phyloP scores from a whole-genome alignment of 129 eudicot genomes.

The Gnaphalium uliginosum region DNA sequence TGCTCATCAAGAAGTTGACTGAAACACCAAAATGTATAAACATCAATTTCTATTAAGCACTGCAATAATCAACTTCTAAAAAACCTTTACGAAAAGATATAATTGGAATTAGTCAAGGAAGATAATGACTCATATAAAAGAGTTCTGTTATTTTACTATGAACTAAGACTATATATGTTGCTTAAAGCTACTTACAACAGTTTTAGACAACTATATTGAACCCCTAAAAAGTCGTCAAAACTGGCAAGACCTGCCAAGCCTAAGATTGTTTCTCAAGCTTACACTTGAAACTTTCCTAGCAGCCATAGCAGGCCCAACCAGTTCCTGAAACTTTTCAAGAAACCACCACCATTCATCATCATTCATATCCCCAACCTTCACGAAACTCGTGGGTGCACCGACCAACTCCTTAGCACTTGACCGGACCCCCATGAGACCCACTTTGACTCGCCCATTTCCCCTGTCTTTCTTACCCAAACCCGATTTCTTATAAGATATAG shows the following conservation, averaged over 20 bases:
- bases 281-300: conserved; percentile 39
- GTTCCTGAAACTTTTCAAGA: conserved; percentile 48
- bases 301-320: conserved; percentile 40
- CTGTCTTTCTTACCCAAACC: conserved; percentile 31
- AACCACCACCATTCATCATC: conserved; percentile 50
- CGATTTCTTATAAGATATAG: conserved; percentile 25
- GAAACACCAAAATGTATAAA: no score
- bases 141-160: conserved; percentile 21
- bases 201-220: neutral
- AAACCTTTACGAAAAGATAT: neutral
- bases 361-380: conserved; percentile 55
- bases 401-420: conserved; percentile 48
- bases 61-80: neutral
- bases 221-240: conserved; percentile 23
- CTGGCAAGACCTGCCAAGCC: conserved; percentile 37
- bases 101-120: neutral
- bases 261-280: conserved; percentile 32
- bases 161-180: conserved; percentile 20
- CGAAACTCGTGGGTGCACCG: conserved; percentile 42
- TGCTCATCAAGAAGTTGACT: no score
- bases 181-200: conserved; percentile 20
- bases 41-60: neutral
- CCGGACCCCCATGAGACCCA: conserved; percentile 25
- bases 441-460: conserved; percentile 31
- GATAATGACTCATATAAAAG: neutral